Evolutionary conservation across 23 red algal species (phyloP), one percentile per base, ranked within the genome.

Genomic region (Gracilaria caudata): DNA sequence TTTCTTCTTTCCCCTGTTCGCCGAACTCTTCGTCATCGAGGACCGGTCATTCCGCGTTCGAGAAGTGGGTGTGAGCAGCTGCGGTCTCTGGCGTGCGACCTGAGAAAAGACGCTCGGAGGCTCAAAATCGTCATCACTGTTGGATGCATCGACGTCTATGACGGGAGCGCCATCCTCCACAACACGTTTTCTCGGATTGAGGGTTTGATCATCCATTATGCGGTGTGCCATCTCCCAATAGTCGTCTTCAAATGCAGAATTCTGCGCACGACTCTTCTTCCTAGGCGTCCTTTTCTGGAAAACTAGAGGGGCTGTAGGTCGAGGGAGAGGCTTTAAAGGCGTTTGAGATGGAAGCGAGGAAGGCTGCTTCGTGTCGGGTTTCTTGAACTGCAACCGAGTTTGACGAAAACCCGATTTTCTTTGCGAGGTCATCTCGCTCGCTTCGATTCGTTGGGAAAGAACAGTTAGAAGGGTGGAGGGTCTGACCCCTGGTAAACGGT

Each of bases 121-220:
- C 19, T 75, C 70, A 25, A 75, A 75, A 14, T 75, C 70, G n/a
- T 75, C 70, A 49, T 75, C 70, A n/a, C 70, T 75, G 32, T 45
- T 47, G 7, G 39, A 43, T 3, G 16, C 39, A 11, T 17, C 70
- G 24, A 38, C 3, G 17, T 49, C 10, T 24, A 28, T 4, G 19
- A 46, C 20, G 1, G 70, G 4, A 49, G 37, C 40, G 7, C 70
- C 8, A 8, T 75, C 43, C 40, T 75, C 70, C 37, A 75, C 40
- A 49, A 46, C 3, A 10, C 19, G 24, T 40, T 47, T 24, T 24
- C 7, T 47, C 16, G 70, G 40, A 24, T n/a, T 33, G 24, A 49
- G 70, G 19, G 70, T 11, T 17, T 75, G 39, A 19, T 40, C 70
- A 17, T 75, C 70, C 3, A 47, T 24, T 29, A 75, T 39, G 24